Evolutionary conservation across 257 asterid species (phyloP).

Genomic region (Lantana camara): DNA sequence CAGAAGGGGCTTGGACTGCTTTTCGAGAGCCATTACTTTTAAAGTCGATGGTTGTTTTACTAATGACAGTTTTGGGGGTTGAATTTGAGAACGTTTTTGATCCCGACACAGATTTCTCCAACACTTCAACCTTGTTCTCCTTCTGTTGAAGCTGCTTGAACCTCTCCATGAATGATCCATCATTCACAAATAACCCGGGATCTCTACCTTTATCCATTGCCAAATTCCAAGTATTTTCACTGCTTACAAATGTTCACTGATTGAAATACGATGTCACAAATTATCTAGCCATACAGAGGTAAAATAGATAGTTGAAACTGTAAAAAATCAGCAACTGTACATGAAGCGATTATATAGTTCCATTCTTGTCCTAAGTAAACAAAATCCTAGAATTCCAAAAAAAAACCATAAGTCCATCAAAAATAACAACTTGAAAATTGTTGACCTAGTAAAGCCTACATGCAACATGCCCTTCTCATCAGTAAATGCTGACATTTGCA

Average conservation of each 20-base stretch:
- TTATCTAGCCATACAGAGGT: constrained; percentile 45
- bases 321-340: constrained; percentile 14
- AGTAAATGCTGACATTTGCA: not conserved
- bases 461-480: constrained; percentile 1
- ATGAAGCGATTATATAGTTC: constrained; percentile 1
- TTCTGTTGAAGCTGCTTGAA: constrained; percentile 89
- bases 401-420: not conserved
- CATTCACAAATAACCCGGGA: constrained; percentile 78
- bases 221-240: constrained; percentile 37
- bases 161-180: constrained; percentile 98
- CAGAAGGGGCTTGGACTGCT: constrained; percentile 47
- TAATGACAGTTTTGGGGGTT: constrained; percentile 62
- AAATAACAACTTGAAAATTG: not conserved
- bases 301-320: not conserved
- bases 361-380: not conserved
- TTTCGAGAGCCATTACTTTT: constrained; percentile 48
- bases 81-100: constrained; percentile 49
- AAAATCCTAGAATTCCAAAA: not conserved
- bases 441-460: constrained; percentile 1
- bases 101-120: constrained; percentile 42
- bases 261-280: constrained; percentile 61
- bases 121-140: constrained; percentile 45
- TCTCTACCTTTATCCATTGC: constrained; percentile 72
- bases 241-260: constrained; percentile 50
- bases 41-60: constrained; percentile 41